phyloP scores from a whole-genome alignment of 2,329 filamentous ascomycete genomes.

The Rhynchosporium graminicola region DNA sequence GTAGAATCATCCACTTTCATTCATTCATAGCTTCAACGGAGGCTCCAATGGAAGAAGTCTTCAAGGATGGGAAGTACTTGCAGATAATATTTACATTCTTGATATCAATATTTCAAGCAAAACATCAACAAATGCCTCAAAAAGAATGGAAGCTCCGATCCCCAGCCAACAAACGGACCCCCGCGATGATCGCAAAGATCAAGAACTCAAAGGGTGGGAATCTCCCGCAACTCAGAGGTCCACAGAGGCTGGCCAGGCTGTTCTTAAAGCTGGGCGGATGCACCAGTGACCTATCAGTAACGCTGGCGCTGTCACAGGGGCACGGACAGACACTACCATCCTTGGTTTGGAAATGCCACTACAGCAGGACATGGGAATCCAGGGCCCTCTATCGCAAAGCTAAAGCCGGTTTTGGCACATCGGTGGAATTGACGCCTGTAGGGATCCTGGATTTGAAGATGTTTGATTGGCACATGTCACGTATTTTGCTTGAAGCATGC shows the following conservation, averaged over 20 bases:
- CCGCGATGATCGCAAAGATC: constrained; percentile 4
- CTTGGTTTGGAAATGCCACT: constrained; percentile 11
- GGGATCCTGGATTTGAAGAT: neutral
- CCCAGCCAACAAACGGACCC: neutral
- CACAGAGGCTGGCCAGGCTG: constrained; percentile 1
- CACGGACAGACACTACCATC: neutral
- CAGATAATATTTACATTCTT: too few species aligned
- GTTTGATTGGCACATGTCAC: neutral
- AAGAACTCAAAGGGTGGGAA: neutral
- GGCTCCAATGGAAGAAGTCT: too few species aligned
- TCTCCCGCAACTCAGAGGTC: constrained; percentile 2
- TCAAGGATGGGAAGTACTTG: too few species aligned
- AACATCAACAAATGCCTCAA: constrained; percentile 8
- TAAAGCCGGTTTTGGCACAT: constrained; percentile 3
- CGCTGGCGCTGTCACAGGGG: neutral
- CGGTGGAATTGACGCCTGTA: neutral
- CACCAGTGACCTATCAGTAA: neutral
- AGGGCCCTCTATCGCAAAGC: constrained; percentile 6
- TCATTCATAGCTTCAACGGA: too few species aligned
- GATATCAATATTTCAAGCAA: too few species aligned
- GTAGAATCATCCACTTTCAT: too few species aligned
- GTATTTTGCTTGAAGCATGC: neutral
- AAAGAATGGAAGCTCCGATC: neutral
- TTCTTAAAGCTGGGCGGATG: neutral
- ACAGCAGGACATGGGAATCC: constrained; percentile 5